phyloP scores from a whole-genome alignment of 805 yeast species.

The Wickerhamia fluorescens region DNA sequence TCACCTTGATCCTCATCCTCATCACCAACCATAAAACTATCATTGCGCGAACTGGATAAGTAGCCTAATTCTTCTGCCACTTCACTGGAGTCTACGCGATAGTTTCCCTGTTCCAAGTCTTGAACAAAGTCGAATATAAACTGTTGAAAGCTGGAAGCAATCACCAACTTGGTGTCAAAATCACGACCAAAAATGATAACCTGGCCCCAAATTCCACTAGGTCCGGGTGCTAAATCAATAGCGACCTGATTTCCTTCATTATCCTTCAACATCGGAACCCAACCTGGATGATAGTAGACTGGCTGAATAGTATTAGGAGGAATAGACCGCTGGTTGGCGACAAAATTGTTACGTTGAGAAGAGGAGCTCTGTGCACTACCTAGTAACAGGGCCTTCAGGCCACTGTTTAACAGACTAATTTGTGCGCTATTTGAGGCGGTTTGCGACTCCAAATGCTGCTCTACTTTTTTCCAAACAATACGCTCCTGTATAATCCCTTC shows the following conservation, averaged over 20 bases:
- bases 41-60: conserved; percentile 30
- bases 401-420: conserved; percentile 9
- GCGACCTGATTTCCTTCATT: conserved; percentile 89
- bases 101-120: conserved; percentile 38
- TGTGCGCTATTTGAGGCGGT: not conserved
- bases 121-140: conserved; percentile 30
- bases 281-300: conserved; percentile 32
- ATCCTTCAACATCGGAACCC: conserved; percentile 92
- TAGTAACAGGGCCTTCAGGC: conserved; percentile 12
- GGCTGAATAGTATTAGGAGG: conserved; percentile 34
- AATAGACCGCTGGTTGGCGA: conserved; percentile 28
- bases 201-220: conserved; percentile 80
- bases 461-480: conserved; percentile 35
- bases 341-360: conserved; percentile 17
- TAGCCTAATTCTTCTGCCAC: conserved; percentile 29
- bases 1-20: conserved; percentile 41
- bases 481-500: conserved; percentile 37
- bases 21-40: conserved; percentile 37
- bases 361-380: conserved; percentile 14
- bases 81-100: conserved; percentile 27
- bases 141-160: conserved; percentile 46
- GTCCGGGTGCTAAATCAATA: conserved; percentile 65
- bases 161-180: conserved; percentile 79
- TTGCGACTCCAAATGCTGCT: conserved; percentile 33
- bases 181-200: conserved; percentile 91